Conservation (phyloP, 257 asterid genomes). For the Verbascum thapsus region DNA sequence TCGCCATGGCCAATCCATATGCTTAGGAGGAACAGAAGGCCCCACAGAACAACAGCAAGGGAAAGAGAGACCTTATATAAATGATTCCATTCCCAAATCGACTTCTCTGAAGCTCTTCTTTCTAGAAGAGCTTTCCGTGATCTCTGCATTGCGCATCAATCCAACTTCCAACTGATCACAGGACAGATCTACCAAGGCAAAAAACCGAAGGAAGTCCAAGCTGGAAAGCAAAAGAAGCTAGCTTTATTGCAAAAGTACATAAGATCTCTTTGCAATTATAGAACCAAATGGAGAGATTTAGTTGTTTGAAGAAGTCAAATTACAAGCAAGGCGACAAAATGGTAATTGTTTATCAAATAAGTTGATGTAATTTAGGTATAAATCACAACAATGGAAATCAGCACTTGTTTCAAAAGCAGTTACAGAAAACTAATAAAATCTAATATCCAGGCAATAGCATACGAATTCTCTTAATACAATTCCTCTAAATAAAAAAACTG, state of each 20-base stretch:
- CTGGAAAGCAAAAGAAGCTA: slow-evolving; percentile 15
- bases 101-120: slow-evolving; percentile 75
- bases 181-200: slow-evolving; percentile 17
- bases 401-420: neutral
- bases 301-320: neutral
- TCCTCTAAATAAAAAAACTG: slow-evolving; percentile 5
- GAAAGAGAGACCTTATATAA: slow-evolving; percentile 75
- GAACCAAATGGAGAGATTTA: neutral
- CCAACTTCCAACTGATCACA: slow-evolving; percentile 40
- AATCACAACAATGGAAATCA: slow-evolving; percentile 9
- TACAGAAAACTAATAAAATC: neutral
- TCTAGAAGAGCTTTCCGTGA: slow-evolving; percentile 94
- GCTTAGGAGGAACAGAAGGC: slow-evolving; percentile 68
- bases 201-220: slow-evolving; percentile 28
- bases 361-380: neutral
- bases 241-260: neutral
- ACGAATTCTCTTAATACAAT: slow-evolving; percentile 1
- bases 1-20: slow-evolving; percentile 77
- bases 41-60: slow-evolving; percentile 65
- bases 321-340: neutral
- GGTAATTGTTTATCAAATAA: neutral
- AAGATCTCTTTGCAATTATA: no score
- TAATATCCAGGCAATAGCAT: no score
- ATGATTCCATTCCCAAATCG: slow-evolving; percentile 45
- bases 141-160: slow-evolving; percentile 93